Evolutionary conservation across 2,329 filamentous ascomycete genomes (phyloP).

Genomic region (Cladosporium sp.): DNA sequence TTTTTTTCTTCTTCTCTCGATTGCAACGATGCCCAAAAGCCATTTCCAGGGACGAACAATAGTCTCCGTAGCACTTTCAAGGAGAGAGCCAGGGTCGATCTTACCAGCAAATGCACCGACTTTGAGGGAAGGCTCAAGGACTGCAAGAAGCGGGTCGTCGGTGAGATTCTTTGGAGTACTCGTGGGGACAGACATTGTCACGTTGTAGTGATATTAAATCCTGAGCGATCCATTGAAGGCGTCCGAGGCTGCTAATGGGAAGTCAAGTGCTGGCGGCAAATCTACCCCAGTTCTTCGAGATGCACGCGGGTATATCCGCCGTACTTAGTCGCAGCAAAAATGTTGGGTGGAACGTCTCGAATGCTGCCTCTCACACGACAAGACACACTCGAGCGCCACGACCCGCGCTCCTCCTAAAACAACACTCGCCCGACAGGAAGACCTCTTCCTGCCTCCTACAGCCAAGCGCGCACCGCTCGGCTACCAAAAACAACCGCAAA

Average conservation of each 20-base stretch:
- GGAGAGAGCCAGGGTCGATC: conserved; percentile 14
- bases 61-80: neutral
- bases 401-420: conserved; percentile 6
- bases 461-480: conserved; percentile 16
- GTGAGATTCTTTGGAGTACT: conserved; percentile 7
- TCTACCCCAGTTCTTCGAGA: neutral
- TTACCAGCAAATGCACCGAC: conserved; percentile 37
- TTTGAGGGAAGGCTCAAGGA: conserved; percentile 35
- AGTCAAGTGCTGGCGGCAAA: neutral
- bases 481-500: conserved; percentile 50
- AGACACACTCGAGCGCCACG: conserved; percentile 8
- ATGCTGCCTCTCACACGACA: neutral
- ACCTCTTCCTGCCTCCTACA: conserved; percentile 9
- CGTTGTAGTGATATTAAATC: neutral
- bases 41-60: neutral
- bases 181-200: conserved; percentile 4
- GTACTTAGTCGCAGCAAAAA: neutral
- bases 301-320: neutral
- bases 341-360: conserved; percentile 1
- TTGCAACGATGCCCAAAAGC: neutral
- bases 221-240: neutral
- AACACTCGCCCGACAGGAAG: conserved; percentile 8
- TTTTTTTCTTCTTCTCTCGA: neutral
- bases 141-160: conserved; percentile 26
- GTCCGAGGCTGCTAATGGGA: neutral